Conservation (phyloP, 1,284 basidiomycete genomes). For the Ustilago vetiveriae region DNA sequence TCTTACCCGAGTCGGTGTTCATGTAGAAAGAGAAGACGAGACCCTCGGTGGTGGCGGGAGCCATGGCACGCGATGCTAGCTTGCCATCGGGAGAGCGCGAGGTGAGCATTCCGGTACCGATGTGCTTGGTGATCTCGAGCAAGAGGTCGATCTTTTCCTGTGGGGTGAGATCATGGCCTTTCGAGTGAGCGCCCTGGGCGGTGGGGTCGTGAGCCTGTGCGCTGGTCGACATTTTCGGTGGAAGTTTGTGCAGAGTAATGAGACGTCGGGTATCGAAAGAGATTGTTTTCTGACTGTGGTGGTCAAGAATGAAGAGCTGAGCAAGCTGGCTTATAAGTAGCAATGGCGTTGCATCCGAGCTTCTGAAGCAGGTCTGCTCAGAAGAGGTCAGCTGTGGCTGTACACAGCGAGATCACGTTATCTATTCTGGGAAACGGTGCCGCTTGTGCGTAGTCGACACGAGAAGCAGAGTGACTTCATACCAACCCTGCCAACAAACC, state of each 20-base stretch:
- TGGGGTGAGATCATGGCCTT: slow-evolving; percentile 36
- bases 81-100: slow-evolving; percentile 78
- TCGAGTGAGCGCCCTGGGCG: slow-evolving; percentile 39
- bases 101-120: slow-evolving; percentile 76
- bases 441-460: too few species aligned
- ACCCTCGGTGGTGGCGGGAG: slow-evolving; percentile 73
- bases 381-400: too few species aligned
- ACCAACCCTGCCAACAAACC: background rate
- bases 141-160: slow-evolving; percentile 53
- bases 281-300: too few species aligned
- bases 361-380: too few species aligned
- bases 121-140: slow-evolving; percentile 49
- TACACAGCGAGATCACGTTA: too few species aligned
- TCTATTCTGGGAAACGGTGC: too few species aligned
- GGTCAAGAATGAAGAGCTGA: too few species aligned
- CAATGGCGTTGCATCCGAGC: too few species aligned
- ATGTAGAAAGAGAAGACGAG: slow-evolving; percentile 66
- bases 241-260: background rate
- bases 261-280: too few species aligned
- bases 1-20: slow-evolving; percentile 61
- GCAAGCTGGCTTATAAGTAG: too few species aligned
- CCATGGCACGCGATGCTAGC: slow-evolving; percentile 85
- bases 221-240: slow-evolving; percentile 36
- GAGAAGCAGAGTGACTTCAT: slow-evolving; percentile 9
- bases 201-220: slow-evolving; percentile 48